Base-by-base conservation (phyloP, 1,284 basidiomycete species). In the Pseudozyma thailandica region DNA sequence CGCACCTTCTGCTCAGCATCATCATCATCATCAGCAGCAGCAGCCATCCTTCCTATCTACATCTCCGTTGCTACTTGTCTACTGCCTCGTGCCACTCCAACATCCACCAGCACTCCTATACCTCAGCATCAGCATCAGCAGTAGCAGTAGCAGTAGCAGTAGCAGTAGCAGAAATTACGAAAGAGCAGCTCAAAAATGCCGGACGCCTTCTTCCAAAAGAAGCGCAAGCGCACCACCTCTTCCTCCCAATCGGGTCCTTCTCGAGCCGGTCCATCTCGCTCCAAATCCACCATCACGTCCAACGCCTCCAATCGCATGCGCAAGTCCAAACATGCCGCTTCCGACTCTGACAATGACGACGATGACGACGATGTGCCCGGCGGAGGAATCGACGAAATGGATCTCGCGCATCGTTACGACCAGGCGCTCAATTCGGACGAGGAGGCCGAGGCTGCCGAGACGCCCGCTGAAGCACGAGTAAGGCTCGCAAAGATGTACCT, bases 401-500 rank as follows among this genome's bases (percentile, higher is more conserved):
- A 82, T 38, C 61, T 82, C 6, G 43, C 50, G 10, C 78, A 80
- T 53, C 44, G 39, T 20, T 80, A 75, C 47, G 61, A 72, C 49
- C 23, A 69, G 0, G 64, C 23, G 10, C 30, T 44, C 18, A 57
- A 70, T 25, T 68, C 62, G 35, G 79, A 79, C 18, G 72, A 74
- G 4, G 79, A 74, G 39, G 72, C 69, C 3, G 71, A 72, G 20
- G 62, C 61, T 2, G 66, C 59, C 30, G 85, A 98, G 86, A 98
- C 94, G 1, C 93, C 94, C 0, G 94, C 93, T 0, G 90, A 95
- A 86, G 98, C 98, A 84, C 86, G 95, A 58, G 86, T 98, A 12
- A 85, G 96, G 58, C 85, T 98, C 25, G 94, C 95, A 4, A 91
- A 93, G 82, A 84, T 94, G 70, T 98, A 98, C 84, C 85, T 99